Conservation (phyloP, 768 basidiomycete species). For the Leccinum boreale region DNA sequence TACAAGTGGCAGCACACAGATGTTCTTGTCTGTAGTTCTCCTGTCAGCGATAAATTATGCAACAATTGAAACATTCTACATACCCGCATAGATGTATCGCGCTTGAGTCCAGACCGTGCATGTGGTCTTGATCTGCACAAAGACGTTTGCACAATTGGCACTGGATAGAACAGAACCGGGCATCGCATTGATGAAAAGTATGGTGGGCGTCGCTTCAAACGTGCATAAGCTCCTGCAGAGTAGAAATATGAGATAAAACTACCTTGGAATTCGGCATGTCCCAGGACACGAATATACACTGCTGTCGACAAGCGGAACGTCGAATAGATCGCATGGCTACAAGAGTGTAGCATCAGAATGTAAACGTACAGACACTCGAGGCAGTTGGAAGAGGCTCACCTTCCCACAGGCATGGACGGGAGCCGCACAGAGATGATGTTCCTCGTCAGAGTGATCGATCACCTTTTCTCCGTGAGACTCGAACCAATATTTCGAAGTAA, state of each 20-base stretch:
- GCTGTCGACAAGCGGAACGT: slow-evolving; percentile 29
- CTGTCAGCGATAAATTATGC: not conserved
- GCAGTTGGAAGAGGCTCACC: slow-evolving; percentile 26
- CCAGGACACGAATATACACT: slow-evolving; percentile 39
- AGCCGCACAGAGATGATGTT: slow-evolving; percentile 54
- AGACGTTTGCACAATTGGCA: slow-evolving; percentile 46
- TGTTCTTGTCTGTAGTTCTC: slow-evolving; percentile 46
- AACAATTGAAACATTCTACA: not conserved
- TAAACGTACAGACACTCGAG: not conserved
- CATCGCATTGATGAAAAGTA: slow-evolving; percentile 46
- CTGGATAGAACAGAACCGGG: slow-evolving; percentile 47
- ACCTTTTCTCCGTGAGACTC: slow-evolving; percentile 31
- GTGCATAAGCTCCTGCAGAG: not conserved
- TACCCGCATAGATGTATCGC: slow-evolving; percentile 59
- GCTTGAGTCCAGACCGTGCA: slow-evolving; percentile 44
- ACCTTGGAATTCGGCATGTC: slow-evolving; percentile 44
- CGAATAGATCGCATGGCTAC: slow-evolving; percentile 41
- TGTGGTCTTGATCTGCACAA: slow-evolving; percentile 36
- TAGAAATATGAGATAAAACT: not conserved
- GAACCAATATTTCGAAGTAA: not conserved
- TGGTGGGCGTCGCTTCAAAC: slow-evolving; percentile 43
- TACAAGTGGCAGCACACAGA: slow-evolving; percentile 38
- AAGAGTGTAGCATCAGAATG: not conserved
- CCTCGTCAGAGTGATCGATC: slow-evolving; percentile 43
- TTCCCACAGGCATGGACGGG: slow-evolving; percentile 53